Evolutionary conservation across 768 basidiomycete species (phyloP), one percentile per base, ranked within the genome.

Genomic region (Kwoniella botswanensis): DNA sequence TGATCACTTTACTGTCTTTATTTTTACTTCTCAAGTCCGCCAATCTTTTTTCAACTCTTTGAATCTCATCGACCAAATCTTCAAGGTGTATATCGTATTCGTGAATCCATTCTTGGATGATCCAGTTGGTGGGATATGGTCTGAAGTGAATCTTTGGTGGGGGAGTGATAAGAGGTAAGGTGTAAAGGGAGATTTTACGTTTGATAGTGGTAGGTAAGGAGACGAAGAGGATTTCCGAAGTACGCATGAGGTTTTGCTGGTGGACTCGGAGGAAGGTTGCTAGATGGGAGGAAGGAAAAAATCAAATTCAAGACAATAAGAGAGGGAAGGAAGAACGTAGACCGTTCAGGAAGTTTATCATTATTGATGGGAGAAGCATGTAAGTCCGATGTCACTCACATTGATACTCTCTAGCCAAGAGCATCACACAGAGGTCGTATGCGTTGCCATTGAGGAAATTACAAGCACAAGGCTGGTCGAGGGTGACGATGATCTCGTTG

Each of bases 21-120:
- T 50, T 50, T 10, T 61, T 61, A 7, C 4, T 43, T n/a, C 11
- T 61, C 18, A 61, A 22, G 4, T 61, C 59, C 0, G 3, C n/a
- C 41, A 61, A n/a, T n/a, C 59, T 42, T 17, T 61, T 61, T 4
- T n/a, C 12, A 11, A 61, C 43, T 43, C 59, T 61, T n/a, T 61
- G 22, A 22, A 22, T 61, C 42, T 61, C 59, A n/a, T 61, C 59
- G 11, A 61, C 22, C n/a, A 61, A 2, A n/a, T 61, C 59, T 17
- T 42, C 42, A 7, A 61, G 22, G 42, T 61, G 22, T 12, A 61
- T n/a, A 18, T 61, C 59, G 22, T 61, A 61, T 61, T 61, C 59
- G 22, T 61, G 59, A 6, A 61, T 61, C 59, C 59, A 61, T 9
- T 61, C 59, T 46, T 43, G 46, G 15, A 42, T 22, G 17, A 12